phyloP scores from a whole-genome alignment of 805 yeast species.

The Torulaspora franciscae region DNA sequence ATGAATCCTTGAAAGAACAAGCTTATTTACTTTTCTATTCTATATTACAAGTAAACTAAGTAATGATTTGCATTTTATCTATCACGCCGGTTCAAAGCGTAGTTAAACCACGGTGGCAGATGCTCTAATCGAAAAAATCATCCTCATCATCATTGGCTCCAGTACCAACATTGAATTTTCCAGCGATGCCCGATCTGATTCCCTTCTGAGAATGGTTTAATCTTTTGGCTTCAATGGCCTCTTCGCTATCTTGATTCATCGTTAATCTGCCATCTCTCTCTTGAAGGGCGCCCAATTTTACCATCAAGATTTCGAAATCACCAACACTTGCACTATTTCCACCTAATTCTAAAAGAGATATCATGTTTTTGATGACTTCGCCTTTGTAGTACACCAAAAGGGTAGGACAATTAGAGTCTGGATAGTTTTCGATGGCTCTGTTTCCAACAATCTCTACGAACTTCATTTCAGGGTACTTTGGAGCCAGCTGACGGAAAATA shows the following conservation, averaged over 20 bases:
- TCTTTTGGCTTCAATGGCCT: conserved; percentile 50
- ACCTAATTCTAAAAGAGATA: conserved; percentile 76
- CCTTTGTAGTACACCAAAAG: conserved; percentile 73
- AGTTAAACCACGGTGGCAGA: conserved; percentile 3
- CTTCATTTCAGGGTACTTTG: conserved; percentile 72
- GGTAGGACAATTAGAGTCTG: conserved; percentile 88
- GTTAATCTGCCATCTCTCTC: conserved; percentile 62
- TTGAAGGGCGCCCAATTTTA: conserved; percentile 59
- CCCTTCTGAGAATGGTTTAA: conserved; percentile 55
- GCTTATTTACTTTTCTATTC: conserved; percentile 80
- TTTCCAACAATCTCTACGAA: conserved; percentile 88
- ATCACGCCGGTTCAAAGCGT: conserved; percentile 1
- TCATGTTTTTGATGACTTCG: conserved; percentile 71
- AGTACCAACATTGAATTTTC: conserved; percentile 33
- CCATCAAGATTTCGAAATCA: conserved; percentile 72
- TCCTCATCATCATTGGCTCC: conserved; percentile 41
- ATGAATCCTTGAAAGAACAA: conserved; percentile 61
- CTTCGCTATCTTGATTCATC: conserved; percentile 57
- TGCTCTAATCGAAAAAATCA: conserved; percentile 45
- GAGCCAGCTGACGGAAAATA: conserved; percentile 54
- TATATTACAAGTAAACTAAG: conserved; percentile 31
- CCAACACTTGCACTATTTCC: conserved; percentile 67
- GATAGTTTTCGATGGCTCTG: conserved; percentile 89
- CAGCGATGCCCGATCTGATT: conserved; percentile 40
- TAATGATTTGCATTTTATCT: conserved; percentile 10